A percentile compares a stretch with the other conserved stretches of the same genome.
Conservation (phyloP, 2,329 filamentous ascomycete species). For the Fusarium tanahbumbuense region DNA sequence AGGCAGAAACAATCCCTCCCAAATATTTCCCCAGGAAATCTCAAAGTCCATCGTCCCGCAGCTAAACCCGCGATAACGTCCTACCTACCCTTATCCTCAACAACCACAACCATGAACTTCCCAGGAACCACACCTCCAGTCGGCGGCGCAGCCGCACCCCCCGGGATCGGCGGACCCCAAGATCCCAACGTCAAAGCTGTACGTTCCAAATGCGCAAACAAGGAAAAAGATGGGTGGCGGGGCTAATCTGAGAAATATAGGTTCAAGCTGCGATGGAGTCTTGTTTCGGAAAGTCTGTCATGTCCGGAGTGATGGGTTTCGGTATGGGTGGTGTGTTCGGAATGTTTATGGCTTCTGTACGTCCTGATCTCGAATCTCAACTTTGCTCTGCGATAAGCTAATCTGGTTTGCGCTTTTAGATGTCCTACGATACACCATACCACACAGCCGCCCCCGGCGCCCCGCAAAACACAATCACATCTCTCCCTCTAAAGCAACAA, state of each 20-base stretch:
- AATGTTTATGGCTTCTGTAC: conserved; percentile 96
- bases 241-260: conserved; percentile 57
- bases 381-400: conserved; percentile 11
- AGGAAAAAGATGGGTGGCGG: not conserved
- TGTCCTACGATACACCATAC: conserved; percentile 97
- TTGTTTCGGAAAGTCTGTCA: conserved; percentile 86
- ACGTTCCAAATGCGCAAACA: conserved; percentile 39
- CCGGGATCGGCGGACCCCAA: conserved; percentile 52
- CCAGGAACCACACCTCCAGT: conserved; percentile 48
- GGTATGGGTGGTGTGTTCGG: conserved; percentile 94
- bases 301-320: conserved; percentile 94
- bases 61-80: conserved; percentile 35
- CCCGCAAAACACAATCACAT: conserved; percentile 57
- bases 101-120: conserved; percentile 53
- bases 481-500: conserved; percentile 86
- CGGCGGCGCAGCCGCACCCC: conserved; percentile 39
- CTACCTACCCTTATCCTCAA: conserved; percentile 10
- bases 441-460: conserved; percentile 61
- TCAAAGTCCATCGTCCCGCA: conserved; percentile 28
- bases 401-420: conserved; percentile 65
- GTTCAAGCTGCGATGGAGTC: conserved; percentile 91
- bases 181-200: conserved; percentile 66
- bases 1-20: conserved; percentile 56
- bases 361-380: conserved; percentile 49
- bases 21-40: conserved; percentile 39